These are phyloP conservation scores for Sarocladiaceae sp. DNA, from an alignment of 2,329 filamentous ascomycete genomes.

Conservation along the genomic window DNA sequence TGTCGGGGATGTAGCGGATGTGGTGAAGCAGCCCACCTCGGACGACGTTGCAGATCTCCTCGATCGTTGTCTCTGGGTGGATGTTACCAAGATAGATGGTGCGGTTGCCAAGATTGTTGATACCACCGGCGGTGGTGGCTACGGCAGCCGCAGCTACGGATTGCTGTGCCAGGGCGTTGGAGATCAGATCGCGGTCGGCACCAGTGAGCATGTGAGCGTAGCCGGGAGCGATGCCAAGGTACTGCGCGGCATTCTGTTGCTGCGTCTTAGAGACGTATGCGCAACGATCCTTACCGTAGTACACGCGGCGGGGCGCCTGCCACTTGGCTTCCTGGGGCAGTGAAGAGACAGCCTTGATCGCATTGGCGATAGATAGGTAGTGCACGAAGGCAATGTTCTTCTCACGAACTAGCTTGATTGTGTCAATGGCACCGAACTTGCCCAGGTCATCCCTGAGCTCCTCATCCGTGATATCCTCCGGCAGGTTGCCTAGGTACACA, in stretches of 20 bases:
- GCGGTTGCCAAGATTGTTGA: slow-evolving; percentile 95
- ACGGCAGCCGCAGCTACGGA: slow-evolving; percentile 96
- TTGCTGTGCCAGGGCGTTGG: slow-evolving; percentile 92
- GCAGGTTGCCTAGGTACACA: slow-evolving; percentile 90
- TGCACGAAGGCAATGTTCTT: slow-evolving; percentile 98
- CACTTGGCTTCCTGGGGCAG: slow-evolving; percentile 95
- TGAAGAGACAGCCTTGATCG: slow-evolving; percentile 96
- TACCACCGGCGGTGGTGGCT: slow-evolving; percentile 91
- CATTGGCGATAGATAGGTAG: slow-evolving; percentile 94
- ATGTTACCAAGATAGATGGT: slow-evolving; percentile 99
- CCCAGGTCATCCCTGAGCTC: slow-evolving; percentile 91
- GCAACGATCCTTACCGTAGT: slow-evolving; percentile 98
- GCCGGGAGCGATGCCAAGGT: slow-evolving; percentile 92
- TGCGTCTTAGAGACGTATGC: slow-evolving; percentile 99
- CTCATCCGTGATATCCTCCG: slow-evolving; percentile 86
- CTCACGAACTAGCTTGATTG: slow-evolving; percentile 94
- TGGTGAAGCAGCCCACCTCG: slow-evolving; percentile 93
- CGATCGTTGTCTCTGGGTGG: slow-evolving; percentile 96
- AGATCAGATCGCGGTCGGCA: slow-evolving; percentile 93
- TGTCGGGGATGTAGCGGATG: slow-evolving; percentile 98
- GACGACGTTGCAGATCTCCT: slow-evolving; percentile 99
- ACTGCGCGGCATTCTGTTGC: slow-evolving; percentile 98
- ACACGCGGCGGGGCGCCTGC: slow-evolving; percentile 92
- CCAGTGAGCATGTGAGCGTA: slow-evolving; percentile 96
- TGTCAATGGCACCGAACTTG: slow-evolving; percentile 96